phyloP scores from a whole-genome alignment of 805 yeast genomes.

The Cyberlindnera saturnus region DNA sequence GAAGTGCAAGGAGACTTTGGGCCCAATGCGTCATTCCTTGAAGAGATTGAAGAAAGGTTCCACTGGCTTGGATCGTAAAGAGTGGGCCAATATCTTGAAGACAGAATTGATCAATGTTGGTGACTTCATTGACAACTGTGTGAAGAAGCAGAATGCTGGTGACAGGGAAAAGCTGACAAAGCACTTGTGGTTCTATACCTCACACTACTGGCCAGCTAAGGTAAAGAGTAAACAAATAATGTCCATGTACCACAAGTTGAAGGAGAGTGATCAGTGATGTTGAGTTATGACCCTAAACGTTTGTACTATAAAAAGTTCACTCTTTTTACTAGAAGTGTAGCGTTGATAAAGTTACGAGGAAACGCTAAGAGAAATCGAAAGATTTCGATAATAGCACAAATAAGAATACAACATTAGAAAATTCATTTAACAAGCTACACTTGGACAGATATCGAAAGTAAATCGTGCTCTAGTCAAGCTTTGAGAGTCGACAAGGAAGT shows the following conservation, averaged over 20 bases:
- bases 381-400: too few species aligned
- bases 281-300: neutral
- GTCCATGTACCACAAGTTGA: constrained; percentile 68
- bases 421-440: too few species aligned
- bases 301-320: neutral
- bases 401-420: too few species aligned
- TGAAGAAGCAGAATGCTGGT: constrained; percentile 19
- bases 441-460: too few species aligned
- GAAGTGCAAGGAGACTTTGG: constrained; percentile 52
- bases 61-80: constrained; percentile 66
- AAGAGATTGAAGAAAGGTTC: constrained; percentile 64
- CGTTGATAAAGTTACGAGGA: too few species aligned
- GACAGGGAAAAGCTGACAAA: constrained; percentile 39
- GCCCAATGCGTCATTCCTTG: constrained; percentile 63
- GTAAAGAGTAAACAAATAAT: constrained; percentile 70
- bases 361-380: too few species aligned
- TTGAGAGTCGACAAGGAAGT: too few species aligned
- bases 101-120: constrained; percentile 69
- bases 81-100: constrained; percentile 68
- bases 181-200: constrained; percentile 81
- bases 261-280: constrained; percentile 10
- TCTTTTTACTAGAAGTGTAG: neutral
- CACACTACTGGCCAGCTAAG: constrained; percentile 81
- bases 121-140: constrained; percentile 49
- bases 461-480: too few species aligned